These are phyloP conservation scores for Epichloe sp. DNA, from an alignment of 2,329 filamentous ascomycete species.

Conservation along the genomic window DNA sequence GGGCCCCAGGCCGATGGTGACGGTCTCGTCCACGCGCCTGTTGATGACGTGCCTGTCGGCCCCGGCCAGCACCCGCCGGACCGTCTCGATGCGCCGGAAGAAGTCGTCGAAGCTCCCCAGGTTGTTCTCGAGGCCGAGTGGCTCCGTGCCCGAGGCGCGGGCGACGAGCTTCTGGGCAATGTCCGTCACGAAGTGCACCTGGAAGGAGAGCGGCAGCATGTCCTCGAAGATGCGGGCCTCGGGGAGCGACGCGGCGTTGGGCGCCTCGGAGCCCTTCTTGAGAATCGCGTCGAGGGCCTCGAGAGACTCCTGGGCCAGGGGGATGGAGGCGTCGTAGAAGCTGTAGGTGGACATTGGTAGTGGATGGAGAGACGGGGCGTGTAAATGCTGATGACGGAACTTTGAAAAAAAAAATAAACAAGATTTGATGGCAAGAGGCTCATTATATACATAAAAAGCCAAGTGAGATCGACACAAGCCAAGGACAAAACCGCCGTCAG, in stretches of 20 bases:
- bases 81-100: conserved; percentile 20
- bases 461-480: too few species aligned
- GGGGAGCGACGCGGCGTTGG: conserved; percentile 19
- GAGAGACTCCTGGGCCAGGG: conserved; percentile 18
- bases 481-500: too few species aligned
- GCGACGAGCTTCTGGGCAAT: conserved; percentile 18
- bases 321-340: conserved; percentile 28
- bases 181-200: conserved; percentile 23
- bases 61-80: conserved; percentile 17
- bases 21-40: conserved; percentile 14
- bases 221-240: conserved; percentile 23
- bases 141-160: conserved; percentile 20
- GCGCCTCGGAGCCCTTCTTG: conserved; percentile 21
- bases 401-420: too few species aligned
- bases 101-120: conserved; percentile 21
- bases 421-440: too few species aligned
- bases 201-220: conserved; percentile 31
- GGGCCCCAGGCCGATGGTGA: conserved; percentile 20
- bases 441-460: too few species aligned
- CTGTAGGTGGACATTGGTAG: conserved; percentile 16
- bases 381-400: too few species aligned
- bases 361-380: too few species aligned
- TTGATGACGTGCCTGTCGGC: conserved; percentile 22
- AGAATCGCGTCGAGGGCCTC: conserved; percentile 21
- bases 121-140: conserved; percentile 15